Conservation (phyloP, 148 eudicot genomes). For the Vaccinium vitisidaea region DNA sequence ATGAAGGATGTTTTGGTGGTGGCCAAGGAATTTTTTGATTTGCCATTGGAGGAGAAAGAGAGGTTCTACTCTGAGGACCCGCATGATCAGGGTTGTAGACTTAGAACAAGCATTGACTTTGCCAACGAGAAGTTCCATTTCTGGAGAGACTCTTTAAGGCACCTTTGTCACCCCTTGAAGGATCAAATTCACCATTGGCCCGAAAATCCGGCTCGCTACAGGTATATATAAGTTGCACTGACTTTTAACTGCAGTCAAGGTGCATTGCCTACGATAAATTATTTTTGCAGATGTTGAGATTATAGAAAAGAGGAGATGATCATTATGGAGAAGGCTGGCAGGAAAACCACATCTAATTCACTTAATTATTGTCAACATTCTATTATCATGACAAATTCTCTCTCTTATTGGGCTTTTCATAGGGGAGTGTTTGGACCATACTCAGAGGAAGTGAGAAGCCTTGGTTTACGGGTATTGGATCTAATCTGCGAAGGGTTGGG, state of each 20-base stretch:
- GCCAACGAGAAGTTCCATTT: slow-evolving; percentile 32
- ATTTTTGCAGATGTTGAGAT: too few relatives aligned
- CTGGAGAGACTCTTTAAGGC: slow-evolving; percentile 46
- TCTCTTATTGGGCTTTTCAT: neutral
- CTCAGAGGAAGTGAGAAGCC: neutral
- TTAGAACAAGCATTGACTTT: slow-evolving; percentile 34
- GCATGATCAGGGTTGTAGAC: slow-evolving; percentile 8
- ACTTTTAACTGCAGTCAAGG: neutral
- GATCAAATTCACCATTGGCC: slow-evolving; percentile 41
- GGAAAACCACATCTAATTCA: too few relatives aligned
- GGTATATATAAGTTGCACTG: slow-evolving; percentile 14
- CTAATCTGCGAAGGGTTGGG: slow-evolving; percentile 26
- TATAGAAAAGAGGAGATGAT: neutral
- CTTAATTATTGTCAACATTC: neutral
- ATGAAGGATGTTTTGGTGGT: neutral
- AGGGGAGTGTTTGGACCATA: neutral
- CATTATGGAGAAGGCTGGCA: neutral
- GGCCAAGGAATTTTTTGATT: neutral
- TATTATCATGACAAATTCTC: neutral
- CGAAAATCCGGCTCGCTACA: slow-evolving; percentile 39
- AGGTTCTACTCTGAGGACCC: neutral
- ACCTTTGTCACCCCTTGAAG: slow-evolving; percentile 29
- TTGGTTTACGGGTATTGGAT: slow-evolving; percentile 16
- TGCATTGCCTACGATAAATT: too few relatives aligned
- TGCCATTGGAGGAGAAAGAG: slow-evolving; percentile 1